Base-by-base conservation (phyloP, 2,329 filamentous ascomycete genomes). In the Aspergillus cejpii region DNA sequence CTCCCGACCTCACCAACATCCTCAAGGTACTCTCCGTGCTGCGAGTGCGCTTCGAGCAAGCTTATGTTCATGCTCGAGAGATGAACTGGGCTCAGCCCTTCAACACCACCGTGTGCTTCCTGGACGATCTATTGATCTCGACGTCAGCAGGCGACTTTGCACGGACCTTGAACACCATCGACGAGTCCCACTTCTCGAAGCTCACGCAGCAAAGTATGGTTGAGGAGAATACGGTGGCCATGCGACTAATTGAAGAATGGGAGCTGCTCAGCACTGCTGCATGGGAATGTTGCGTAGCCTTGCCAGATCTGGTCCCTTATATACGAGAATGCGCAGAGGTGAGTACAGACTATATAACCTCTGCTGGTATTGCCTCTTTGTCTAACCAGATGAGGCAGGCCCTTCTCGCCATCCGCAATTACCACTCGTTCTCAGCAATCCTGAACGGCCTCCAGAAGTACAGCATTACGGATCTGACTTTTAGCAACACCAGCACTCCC, bases 271-370 rank as follows among this genome's bases (percentile, higher is more conserved):
- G 56, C 27, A 54, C 55, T 4, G 59, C 60, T 1, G 61, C 65
- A 1, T 67, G 65, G 59, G 67, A 70, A 50, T 68, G 61, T 44
- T 69, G 65, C 41, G 57, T 54, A 1, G 65, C 63, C 8, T 47
- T 68, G 27, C 65, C 65, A 6, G 61, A 67, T 6, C 37, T 61
- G 40, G 50, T 60, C 6, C 44, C 48, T 7, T 62, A 56, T 43
- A 52, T 70, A 6, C 60, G 62, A 49, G 64, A 64, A 29, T 65
- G 65, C 43, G 52, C 60, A 17, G 52, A 65, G 48, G 67, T 68
- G 40, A 55, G 61, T 47, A 1, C n/a, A n/a, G 15, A 12, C 10
- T 31, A 39, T 27, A 17, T 36, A n/a, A n/a, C 20, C 37, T 7
- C 14, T 20, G 51, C 31, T 37, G 21, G 37, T 41, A 29, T 28